Evolutionary conservation across 2,329 filamentous ascomycete species (phyloP).

Genomic region (Fusarium coffeatum): DNA sequence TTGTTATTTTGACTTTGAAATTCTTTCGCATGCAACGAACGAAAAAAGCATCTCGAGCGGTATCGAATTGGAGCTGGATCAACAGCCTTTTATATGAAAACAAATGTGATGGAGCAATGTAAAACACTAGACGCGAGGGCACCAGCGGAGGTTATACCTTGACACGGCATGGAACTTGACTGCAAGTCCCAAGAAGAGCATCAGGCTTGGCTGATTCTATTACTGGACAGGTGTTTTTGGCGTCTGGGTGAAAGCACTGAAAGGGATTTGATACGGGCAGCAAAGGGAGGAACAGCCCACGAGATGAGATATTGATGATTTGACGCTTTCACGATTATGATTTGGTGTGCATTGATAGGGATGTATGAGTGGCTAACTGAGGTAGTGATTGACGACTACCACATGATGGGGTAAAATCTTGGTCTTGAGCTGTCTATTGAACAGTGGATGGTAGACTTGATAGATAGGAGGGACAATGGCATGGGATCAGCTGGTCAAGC

Average conservation of each 20-base stretch:
- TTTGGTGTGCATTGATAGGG: neutral
- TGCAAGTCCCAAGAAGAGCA: neutral
- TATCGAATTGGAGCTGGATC: neutral
- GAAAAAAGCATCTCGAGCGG: neutral
- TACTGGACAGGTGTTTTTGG: neutral
- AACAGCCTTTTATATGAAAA: neutral
- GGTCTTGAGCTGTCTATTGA: neutral
- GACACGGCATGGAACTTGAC: neutral
- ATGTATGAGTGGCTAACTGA: neutral
- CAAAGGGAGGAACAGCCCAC: neutral
- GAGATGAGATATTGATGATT: conserved; percentile 23
- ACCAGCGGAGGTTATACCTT: neutral
- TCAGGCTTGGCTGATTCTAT: neutral
- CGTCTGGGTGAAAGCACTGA: neutral
- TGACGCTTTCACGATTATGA: conserved; percentile 27
- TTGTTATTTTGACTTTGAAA: conserved; percentile 21
- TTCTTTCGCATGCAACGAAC: conserved; percentile 1
- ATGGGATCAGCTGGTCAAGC: too few relatives aligned
- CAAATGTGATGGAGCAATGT: neutral
- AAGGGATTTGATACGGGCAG: neutral
- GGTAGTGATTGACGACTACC: neutral
- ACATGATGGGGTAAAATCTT: neutral
- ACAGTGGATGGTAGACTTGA: neutral
- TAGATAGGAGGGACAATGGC: neutral
- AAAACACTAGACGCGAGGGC: neutral